phyloP scores from a whole-genome alignment of 176 grass and related monocot genomes.

The Urochloa ruziziensis region DNA sequence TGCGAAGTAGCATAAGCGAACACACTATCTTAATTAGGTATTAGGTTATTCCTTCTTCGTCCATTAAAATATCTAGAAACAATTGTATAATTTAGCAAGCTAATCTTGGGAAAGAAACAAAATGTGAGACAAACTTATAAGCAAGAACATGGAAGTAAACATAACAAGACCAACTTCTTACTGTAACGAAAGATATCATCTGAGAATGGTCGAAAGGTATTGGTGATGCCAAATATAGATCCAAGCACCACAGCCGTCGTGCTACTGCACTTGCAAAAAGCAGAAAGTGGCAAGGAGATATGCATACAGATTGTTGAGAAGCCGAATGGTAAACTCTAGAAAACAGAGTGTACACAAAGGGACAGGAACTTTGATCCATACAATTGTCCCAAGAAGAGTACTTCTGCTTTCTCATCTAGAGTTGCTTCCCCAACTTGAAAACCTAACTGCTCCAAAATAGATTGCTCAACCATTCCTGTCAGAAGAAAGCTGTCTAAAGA shows the following conservation, averaged over 20 bases:
- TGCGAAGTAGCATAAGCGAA: neutral
- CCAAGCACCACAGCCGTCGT: slow-evolving; percentile 65
- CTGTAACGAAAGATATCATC: slow-evolving; percentile 85
- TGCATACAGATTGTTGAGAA: slow-evolving; percentile 1
- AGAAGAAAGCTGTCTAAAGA: slow-evolving; percentile 88
- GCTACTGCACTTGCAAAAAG: slow-evolving; percentile 43
- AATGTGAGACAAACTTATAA: neutral
- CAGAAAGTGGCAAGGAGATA: slow-evolving; percentile 27
- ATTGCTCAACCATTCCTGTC: slow-evolving; percentile 69
- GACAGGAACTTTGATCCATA: slow-evolving; percentile 41
- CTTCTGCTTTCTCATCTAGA: slow-evolving; percentile 79
- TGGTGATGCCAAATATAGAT: slow-evolving; percentile 88
- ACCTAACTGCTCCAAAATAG: slow-evolving; percentile 66
- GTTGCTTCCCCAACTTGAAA: slow-evolving; percentile 53
- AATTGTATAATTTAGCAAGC: neutral
- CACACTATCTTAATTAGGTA: neutral
- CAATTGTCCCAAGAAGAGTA: slow-evolving; percentile 80
- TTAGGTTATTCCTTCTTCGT: neutral
- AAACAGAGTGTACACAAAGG: slow-evolving; percentile 1
- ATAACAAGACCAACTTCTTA: slow-evolving; percentile 34
- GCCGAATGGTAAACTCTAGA: neutral
- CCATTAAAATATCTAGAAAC: neutral
- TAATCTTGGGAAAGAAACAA: slow-evolving; percentile 2
- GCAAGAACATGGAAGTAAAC: neutral
- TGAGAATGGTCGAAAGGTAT: slow-evolving; percentile 74